Percentiles rank a stretch among this genome's conserved stretches.
Evolutionary conservation across 1,284 basidiomycete genomes (phyloP).

Genomic region (Cerrena zonata): DNA sequence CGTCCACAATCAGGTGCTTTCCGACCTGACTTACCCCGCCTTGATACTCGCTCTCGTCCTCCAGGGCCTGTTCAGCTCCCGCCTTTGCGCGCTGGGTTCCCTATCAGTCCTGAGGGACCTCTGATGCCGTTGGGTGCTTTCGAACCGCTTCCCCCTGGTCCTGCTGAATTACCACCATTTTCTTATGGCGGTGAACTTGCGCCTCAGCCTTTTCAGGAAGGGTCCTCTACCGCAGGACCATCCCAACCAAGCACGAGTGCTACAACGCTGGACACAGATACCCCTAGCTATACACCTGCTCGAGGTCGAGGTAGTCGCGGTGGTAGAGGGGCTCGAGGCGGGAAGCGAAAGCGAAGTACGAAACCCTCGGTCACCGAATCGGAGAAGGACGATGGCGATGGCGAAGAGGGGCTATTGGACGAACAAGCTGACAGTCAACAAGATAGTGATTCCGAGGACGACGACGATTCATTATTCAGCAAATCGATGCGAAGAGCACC

Average conservation of each 20-base stretch:
- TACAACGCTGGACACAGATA: not conserved
- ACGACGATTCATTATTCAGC: not conserved
- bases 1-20: not conserved
- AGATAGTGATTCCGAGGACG: not conserved
- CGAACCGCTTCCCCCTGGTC: not conserved
- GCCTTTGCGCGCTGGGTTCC: not conserved
- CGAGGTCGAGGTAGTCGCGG: not conserved
- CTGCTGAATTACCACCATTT: not conserved
- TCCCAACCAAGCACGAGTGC: not conserved
- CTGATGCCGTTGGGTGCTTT: not conserved
- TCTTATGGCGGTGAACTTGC: not conserved
- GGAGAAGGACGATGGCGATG: not conserved
- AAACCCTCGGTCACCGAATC: constrained; percentile 1
- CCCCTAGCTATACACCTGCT: not conserved
- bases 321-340: not conserved
- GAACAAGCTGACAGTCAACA: not conserved
- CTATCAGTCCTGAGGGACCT: not conserved
- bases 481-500: constrained; percentile 21
- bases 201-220: not conserved
- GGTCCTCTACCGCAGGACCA: not conserved
- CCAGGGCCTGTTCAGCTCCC: not conserved
- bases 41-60: not conserved
- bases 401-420: no score
- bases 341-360: not conserved
- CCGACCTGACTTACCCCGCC: not conserved